A percentile compares a stretch with the other conserved stretches of the same genome.
phyloP scores from a whole-genome alignment of 2,329 filamentous ascomycete species.

The Lachnellula willkommii region DNA sequence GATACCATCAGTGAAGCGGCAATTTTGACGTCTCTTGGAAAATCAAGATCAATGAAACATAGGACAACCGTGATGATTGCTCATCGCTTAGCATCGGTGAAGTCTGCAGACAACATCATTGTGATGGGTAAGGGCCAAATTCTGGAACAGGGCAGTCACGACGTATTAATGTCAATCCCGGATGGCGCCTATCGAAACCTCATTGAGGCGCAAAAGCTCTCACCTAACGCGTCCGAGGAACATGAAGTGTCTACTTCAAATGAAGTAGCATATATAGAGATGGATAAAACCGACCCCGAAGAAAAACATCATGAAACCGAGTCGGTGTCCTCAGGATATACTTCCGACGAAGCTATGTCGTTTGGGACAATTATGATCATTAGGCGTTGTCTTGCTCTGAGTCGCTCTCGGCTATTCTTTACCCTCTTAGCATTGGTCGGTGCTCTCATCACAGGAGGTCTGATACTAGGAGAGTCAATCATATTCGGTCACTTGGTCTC shows the following conservation, averaged over 20 bases:
- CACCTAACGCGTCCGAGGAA: neutral
- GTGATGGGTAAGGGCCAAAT: slow-evolving; percentile 36
- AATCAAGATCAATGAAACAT: slow-evolving; percentile 24
- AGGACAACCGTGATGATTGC: slow-evolving; percentile 38
- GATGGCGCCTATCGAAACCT: slow-evolving; percentile 45
- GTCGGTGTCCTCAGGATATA: neutral
- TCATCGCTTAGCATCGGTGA: slow-evolving; percentile 38
- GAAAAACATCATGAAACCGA: neutral
- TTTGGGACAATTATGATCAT: slow-evolving; percentile 19
- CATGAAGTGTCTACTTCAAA: neutral
- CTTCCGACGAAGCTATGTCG: neutral
- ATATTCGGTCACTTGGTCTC: slow-evolving; percentile 50
- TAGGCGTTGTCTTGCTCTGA: slow-evolving; percentile 28
- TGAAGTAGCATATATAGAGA: neutral
- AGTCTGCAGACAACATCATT: slow-evolving; percentile 36
- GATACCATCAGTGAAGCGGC: slow-evolving; percentile 53
- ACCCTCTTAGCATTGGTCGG: slow-evolving; percentile 17
- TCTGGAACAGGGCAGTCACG: slow-evolving; percentile 37
- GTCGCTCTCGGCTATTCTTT: slow-evolving; percentile 35
- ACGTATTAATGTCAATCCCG: slow-evolving; percentile 25
- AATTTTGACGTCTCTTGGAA: slow-evolving; percentile 41
- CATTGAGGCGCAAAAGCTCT: slow-evolving; percentile 19
- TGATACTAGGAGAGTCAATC: slow-evolving; percentile 49
- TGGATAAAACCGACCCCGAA: neutral
- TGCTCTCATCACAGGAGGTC: slow-evolving; percentile 41